phyloP scores from a whole-genome alignment of 163 green algal species.

The Chlorella variabilis region DNA sequence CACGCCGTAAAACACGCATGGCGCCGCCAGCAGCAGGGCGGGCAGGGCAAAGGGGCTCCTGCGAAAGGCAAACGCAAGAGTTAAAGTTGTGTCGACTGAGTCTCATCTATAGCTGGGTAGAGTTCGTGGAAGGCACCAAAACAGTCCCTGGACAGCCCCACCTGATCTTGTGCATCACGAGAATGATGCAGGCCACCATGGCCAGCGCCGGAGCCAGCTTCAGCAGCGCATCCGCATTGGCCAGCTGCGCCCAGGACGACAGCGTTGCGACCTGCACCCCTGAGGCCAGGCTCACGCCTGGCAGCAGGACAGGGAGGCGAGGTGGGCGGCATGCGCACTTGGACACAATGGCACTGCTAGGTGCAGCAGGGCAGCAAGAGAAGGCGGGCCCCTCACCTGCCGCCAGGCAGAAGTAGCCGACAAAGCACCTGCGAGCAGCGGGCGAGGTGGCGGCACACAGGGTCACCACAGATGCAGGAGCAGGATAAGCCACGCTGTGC shows the following conservation, averaged over 20 bases:
- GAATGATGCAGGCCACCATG: constrained; percentile 6
- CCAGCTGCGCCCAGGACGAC: constrained; percentile 55
- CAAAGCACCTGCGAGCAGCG: too few species aligned
- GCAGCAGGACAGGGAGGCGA: not conserved
- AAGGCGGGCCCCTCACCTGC: not conserved
- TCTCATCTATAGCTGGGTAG: too few species aligned
- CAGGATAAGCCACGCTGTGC: too few species aligned
- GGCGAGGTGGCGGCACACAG: too few species aligned
- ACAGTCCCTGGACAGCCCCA: not conserved
- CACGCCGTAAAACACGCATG: constrained; percentile 67
- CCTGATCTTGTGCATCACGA: constrained; percentile 25
- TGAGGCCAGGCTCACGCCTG: constrained; percentile 34
- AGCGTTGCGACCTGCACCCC: constrained; percentile 13
- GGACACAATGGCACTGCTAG: not conserved
- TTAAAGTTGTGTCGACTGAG: not conserved
- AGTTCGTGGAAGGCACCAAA: too few species aligned
- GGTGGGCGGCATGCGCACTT: too few species aligned
- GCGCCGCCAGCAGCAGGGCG: constrained; percentile 59
- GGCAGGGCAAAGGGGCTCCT: constrained; percentile 73
- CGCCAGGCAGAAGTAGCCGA: constrained; percentile 70
- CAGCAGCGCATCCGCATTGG: constrained; percentile 47
- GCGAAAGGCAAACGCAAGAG: not conserved
- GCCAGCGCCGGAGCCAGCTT: constrained; percentile 69
- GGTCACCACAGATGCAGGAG: too few species aligned
- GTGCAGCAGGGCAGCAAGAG: not conserved